Evolutionary conservation across 106 monocot species (phyloP).

Genomic region (Dendrobium nobile): DNA sequence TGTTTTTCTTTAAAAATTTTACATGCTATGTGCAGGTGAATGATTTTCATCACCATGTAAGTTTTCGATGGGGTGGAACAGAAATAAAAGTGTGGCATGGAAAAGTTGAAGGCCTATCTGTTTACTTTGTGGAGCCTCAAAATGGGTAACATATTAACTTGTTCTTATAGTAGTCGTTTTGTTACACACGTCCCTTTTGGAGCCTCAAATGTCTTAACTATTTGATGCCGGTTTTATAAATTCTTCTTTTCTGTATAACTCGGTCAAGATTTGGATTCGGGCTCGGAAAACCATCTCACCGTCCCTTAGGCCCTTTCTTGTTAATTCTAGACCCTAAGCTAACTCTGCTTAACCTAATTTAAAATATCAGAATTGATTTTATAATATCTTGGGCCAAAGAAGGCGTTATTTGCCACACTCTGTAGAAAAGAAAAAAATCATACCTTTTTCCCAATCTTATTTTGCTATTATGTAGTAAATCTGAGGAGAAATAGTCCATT

Average conservation of each 20-base stretch:
- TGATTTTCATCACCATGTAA: slow-evolving; percentile 48
- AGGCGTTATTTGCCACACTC: neutral
- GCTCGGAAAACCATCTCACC: neutral
- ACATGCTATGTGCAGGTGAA: slow-evolving; percentile 44
- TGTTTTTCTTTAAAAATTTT: neutral
- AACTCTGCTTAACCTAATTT: neutral
- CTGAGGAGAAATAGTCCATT: too few species aligned
- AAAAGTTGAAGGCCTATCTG: slow-evolving; percentile 81
- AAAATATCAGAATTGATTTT: neutral
- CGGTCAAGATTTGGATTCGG: neutral
- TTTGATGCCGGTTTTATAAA: neutral
- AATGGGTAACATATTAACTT: slow-evolving; percentile 62
- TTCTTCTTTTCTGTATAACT: neutral
- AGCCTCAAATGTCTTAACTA: neutral
- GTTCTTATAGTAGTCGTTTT: neutral
- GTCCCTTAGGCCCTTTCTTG: neutral
- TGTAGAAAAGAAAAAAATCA: neutral
- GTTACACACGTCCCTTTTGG: neutral
- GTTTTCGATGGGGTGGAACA: slow-evolving; percentile 68
- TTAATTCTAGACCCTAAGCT: neutral
- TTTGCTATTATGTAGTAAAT: too few species aligned
- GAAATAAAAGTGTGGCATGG: slow-evolving; percentile 98
- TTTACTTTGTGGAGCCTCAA: slow-evolving; percentile 94
- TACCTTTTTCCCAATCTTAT: neutral
- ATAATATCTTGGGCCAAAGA: neutral